Evolutionary conservation across 352 stramenopile species (phyloP), one percentile per base, ranked within the genome.

Genomic region (Albugo laibachii): DNA sequence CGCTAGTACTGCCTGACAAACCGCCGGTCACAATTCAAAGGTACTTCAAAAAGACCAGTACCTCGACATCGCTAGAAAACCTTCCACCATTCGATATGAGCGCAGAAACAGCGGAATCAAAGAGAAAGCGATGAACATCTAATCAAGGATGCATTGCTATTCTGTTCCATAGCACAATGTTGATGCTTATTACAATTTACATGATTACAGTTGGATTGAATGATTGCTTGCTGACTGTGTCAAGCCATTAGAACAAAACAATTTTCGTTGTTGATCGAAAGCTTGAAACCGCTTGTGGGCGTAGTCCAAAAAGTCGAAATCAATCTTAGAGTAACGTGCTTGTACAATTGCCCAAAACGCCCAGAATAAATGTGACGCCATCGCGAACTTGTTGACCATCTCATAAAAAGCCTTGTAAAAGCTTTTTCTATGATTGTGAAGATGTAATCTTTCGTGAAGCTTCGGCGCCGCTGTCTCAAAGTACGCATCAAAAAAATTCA

Each of bases 281-380:
- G 72, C 76, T 5, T 53, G 65, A 48, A 92, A 86, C 39, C 80
- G 77, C 56, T 86, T 84, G 13, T 58, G 57, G 21, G 77, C 80
- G 54, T 92, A 92, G 52, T 82, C 69, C 45, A 89, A 45, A 53
- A 92, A 92, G 61, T 92, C 73, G 57, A 92, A 92, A 61, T 92
- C 80, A 53, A 92, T 92, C 63, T 79, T 85, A 43, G 80, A 92
- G 58, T 91, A 73, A 10, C 63, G 70, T 3, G 79, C 72, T 66
- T 97, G 88, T 19, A 97, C 80, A 36, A 97, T 52, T n/a, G 86
- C 77, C 88, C 88, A 97, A 40, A 92, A 81, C 48, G 82, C 85
- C 88, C 88, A 97, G 52, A 95, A 96, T 13, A 96, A 47, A 57
- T 97, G 83, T 50, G 80, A 87, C 12, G 82, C 76, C 24, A 95